Evolutionary conservation across 2,329 filamentous ascomycete genomes (phyloP), one percentile per base, ranked within the genome.

Genomic region (Aspergillus chevalieri): DNA sequence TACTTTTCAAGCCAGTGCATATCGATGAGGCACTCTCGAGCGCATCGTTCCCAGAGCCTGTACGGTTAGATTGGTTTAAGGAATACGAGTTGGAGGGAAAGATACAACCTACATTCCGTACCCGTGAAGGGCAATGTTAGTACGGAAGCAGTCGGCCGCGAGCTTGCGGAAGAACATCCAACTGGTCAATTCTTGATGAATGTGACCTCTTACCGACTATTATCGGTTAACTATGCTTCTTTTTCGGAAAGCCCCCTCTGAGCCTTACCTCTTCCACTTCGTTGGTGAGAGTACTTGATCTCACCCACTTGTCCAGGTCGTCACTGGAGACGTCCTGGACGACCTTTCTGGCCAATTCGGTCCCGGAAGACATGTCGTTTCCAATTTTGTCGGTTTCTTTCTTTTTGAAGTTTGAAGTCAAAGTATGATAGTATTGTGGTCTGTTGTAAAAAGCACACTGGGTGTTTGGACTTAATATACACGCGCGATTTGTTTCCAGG

Each of bases 91-190:
- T 30, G 26, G 26, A 12, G 12, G 26, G 10, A 15, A 15, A n/a
- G 3, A 33, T 19, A 9, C 24, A 26, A 39, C 51, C 19, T 53
- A 60, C 58, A 60, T 52, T 17, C 49, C 47, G 30, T 59, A 61
- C 15, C 58, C 58, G 24, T 60, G 58, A 42, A 61, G 50, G 5
- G 52, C 30, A 24, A 61, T 38, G 30, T 61, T 61, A 19, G 53
- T 46, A 12, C 58, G 55, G 28, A 43, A 47, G 43, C 58, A 60
- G 45, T 61, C 58, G 2, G 52, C 49, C 15, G 53, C 54, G 33
- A 61, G 48, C 47, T 61, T 61, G 22, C 58, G 56, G 44, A 48
- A 61, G 51, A 61, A 57, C 14, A 61, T 43, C 58, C 58, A 61
- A 41, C 50, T 54, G 19, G 46, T 53, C 36, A 57, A 51, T 44